Evolutionary conservation across 1,139 yeast species (phyloP).

Genomic region (Sugiyamaella novakii): DNA sequence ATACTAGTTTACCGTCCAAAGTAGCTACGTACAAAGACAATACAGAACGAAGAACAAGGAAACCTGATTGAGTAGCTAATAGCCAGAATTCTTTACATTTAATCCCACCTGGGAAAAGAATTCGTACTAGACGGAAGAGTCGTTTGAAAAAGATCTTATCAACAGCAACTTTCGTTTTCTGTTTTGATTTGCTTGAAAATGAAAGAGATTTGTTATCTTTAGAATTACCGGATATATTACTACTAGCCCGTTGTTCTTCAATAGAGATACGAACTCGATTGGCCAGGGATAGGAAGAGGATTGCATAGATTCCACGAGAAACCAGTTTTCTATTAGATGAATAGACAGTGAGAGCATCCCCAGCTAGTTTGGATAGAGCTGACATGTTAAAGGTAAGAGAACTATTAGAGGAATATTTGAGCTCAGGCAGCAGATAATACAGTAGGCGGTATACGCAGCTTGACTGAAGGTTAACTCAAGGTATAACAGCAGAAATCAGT

Average conservation of each 20-base stretch:
- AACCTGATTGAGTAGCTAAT: slow-evolving; percentile 58
- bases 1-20: slow-evolving; percentile 83
- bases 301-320: slow-evolving; percentile 35
- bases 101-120: slow-evolving; percentile 43
- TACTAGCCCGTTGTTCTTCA: slow-evolving; percentile 26
- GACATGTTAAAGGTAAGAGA: too few species aligned
- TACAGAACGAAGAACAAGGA: slow-evolving; percentile 69
- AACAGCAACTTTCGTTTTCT: slow-evolving; percentile 38
- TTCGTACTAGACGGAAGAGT: slow-evolving; percentile 38
- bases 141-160: slow-evolving; percentile 39
- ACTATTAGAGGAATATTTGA: too few species aligned
- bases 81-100: slow-evolving; percentile 43
- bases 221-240: slow-evolving; percentile 10
- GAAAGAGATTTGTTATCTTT: slow-evolving; percentile 11
- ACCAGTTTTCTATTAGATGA: slow-evolving; percentile 34
- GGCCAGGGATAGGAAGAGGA: slow-evolving; percentile 31
- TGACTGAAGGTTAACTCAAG: too few species aligned
- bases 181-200: slow-evolving; percentile 17
- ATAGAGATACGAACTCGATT: slow-evolving; percentile 32
- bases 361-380: slow-evolving; percentile 27
- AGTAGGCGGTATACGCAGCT: too few species aligned
- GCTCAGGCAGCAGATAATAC: too few species aligned
- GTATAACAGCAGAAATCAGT: too few species aligned
- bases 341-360: slow-evolving; percentile 27
- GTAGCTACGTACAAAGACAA: slow-evolving; percentile 83